Percentiles rank a stretch among this genome's conserved stretches.
phyloP scores from a whole-genome alignment of 208 protist genomes.

The Trypanosoma vivax region DNA sequence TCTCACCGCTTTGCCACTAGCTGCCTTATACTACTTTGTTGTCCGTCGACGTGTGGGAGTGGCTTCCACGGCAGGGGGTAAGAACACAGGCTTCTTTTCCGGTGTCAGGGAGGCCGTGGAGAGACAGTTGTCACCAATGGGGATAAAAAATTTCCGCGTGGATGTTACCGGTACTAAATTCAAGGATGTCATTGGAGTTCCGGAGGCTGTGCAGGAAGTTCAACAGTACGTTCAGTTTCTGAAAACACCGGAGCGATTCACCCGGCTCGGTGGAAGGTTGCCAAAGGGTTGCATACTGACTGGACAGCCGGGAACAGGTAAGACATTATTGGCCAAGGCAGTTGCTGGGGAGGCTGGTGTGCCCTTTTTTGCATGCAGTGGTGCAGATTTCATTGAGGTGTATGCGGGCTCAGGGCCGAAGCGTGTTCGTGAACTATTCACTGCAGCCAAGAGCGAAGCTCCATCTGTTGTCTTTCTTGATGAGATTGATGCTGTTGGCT shows the following conservation, averaged over 20 bases:
- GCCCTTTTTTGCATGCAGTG: slow-evolving; percentile 94
- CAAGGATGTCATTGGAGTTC: slow-evolving; percentile 81
- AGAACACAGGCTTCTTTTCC: slow-evolving; percentile 29
- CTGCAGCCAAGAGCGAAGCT: slow-evolving; percentile 76
- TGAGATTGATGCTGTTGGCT: slow-evolving; percentile 96
- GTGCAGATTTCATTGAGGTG: slow-evolving; percentile 96
- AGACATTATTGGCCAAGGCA: slow-evolving; percentile 91
- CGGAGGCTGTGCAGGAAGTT: slow-evolving; percentile 94
- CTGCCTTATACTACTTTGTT: slow-evolving; percentile 49
- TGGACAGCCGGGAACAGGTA: slow-evolving; percentile 96
- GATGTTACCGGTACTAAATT: slow-evolving; percentile 74
- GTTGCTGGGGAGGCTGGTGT: slow-evolving; percentile 90
- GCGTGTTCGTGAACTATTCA: slow-evolving; percentile 94
- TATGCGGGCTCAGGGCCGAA: slow-evolving; percentile 95
- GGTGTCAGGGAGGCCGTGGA: slow-evolving; percentile 55
- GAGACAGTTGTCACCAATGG: slow-evolving; percentile 67
- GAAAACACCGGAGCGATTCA: slow-evolving; percentile 88
- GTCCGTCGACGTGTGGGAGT: slow-evolving; percentile 28
- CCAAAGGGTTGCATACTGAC: slow-evolving; percentile 95
- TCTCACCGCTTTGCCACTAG: slow-evolving; percentile 55
- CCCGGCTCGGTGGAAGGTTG: slow-evolving; percentile 91
- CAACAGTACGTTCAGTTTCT: slow-evolving; percentile 96
- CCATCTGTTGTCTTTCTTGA: slow-evolving; percentile 98
- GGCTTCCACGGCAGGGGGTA: slow-evolving; percentile 15
- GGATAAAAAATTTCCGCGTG: slow-evolving; percentile 64